Percentiles rank a stretch among this genome's conserved stretches.
These are phyloP conservation scores for Talaromyces funiculosus DNA, from an alignment of 2,329 filamentous ascomycete genomes.

Conservation along the genomic window DNA sequence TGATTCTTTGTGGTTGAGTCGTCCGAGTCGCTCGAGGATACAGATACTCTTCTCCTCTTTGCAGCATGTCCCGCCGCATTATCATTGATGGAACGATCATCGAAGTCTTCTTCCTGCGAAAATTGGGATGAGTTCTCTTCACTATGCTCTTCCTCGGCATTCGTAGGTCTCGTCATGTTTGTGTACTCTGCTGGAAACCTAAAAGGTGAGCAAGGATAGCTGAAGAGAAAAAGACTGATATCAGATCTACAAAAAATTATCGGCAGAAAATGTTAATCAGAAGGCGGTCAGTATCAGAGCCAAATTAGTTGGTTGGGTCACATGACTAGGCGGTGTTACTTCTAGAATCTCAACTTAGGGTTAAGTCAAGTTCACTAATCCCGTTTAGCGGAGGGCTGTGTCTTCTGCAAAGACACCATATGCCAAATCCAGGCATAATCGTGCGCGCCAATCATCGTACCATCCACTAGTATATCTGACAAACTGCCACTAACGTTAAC, in stretches of 20 bases:
- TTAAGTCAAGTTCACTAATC: too few relatives aligned
- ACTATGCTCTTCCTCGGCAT: neutral
- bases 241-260: constrained; percentile 1
- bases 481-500: too few relatives aligned
- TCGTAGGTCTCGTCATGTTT: neutral
- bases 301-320: too few relatives aligned
- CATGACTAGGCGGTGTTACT: too few relatives aligned
- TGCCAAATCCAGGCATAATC: neutral
- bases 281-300: neutral
- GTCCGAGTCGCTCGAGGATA: constrained; percentile 31
- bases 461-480: neutral
- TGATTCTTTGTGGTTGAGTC: constrained; percentile 21
- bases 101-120: neutral
- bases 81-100: neutral
- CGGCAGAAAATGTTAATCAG: constrained; percentile 14
- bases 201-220: neutral
- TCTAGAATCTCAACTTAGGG: too few relatives aligned
- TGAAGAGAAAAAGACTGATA: neutral
- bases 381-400: neutral
- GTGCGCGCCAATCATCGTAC: neutral
- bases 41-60: constrained; percentile 37
- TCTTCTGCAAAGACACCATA: neutral
- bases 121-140: neutral
- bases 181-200: neutral
- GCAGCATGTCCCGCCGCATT: constrained; percentile 11